Base-by-base conservation (phyloP, 345 rosid genomes). In the Dovyalis caffra region DNA sequence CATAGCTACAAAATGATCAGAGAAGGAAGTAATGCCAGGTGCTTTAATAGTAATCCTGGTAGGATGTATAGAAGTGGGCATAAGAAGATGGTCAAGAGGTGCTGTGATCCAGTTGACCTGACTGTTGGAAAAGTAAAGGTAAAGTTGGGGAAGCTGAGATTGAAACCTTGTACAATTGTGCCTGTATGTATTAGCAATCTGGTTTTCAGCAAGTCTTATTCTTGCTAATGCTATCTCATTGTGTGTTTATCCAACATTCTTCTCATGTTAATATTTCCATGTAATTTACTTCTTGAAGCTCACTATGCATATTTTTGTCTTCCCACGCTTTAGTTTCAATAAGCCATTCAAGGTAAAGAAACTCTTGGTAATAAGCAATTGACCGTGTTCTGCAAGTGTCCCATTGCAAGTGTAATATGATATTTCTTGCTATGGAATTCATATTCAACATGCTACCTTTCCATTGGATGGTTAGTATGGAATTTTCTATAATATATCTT, bases 61-160 rank as follows among this genome's bases (percentile, higher is more conserved):
- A 72, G 58, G 77, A 77, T 26, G 76, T 67, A 25, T 76, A 81
- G 77, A 82, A 73, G 80, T 72, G 78, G 83, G 72, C 73, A 66
- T 75, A 76, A 70, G 76, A 43, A 76, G 82, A 69, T 78, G 69
- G 58, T 70, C 79, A 63, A 35, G 79, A 81, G 79, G 60, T 79
- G 79, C 77, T 74, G 79, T 83, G 85, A 78, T 85, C 74, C 89
- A 31, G 80, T 71, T 65, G 76, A 86, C 82, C 71, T 83, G 72
- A 72, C 67, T 87, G 80, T 80, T 81, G 82, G 85, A 75, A 83
- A 78, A 80, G 82, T 75, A 77, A 87, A 92, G 97, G 97, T 89
- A 87, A 88, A 80, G 80, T 73, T 64, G 78, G 61, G 76, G 85
- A 83, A 82, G 64, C 74, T 73, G 31, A 75, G 70, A 70, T 68